These are phyloP conservation scores for Peziza echinospora DNA, from an alignment of 495 filamentous ascomycete species.

Conservation along the genomic window DNA sequence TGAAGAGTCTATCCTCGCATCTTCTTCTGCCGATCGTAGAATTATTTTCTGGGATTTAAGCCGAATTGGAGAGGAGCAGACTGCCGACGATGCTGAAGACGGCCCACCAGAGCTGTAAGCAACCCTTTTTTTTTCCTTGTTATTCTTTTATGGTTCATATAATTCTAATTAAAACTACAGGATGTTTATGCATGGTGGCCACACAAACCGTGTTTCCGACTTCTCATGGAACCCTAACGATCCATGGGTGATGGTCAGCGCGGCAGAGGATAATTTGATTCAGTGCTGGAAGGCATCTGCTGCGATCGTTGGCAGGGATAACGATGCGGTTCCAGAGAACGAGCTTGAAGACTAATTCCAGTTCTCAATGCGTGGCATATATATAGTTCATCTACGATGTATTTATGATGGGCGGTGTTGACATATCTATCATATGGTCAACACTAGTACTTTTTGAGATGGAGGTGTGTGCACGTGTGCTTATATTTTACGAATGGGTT, in stretches of 20 bases:
- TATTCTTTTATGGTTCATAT: neutral
- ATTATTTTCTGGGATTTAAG: conserved; percentile 94
- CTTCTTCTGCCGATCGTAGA: conserved; percentile 73
- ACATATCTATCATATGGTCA: too few relatives aligned
- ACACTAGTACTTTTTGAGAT: too few relatives aligned
- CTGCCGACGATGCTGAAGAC: conserved; percentile 86
- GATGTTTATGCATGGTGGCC: conserved; percentile 96
- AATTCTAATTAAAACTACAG: conserved; percentile 23
- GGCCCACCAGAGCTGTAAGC: conserved; percentile 85
- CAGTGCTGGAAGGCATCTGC: conserved; percentile 93
- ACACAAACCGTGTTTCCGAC: conserved; percentile 87
- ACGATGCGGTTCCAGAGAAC: conserved; percentile 54
- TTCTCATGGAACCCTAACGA: conserved; percentile 96
- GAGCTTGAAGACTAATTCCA: too few relatives aligned
- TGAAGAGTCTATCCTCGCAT: conserved; percentile 69
- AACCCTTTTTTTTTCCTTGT: neutral
- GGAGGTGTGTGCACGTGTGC: too few relatives aligned
- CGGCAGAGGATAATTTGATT: conserved; percentile 89
- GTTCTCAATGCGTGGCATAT: too few relatives aligned
- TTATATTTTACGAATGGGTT: too few relatives aligned
- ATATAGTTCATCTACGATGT: too few relatives aligned
- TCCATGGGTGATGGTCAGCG: conserved; percentile 83
- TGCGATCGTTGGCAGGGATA: conserved; percentile 64
- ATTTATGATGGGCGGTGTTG: too few relatives aligned
- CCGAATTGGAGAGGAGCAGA: conserved; percentile 79